Base-by-base conservation (phyloP, 2,329 filamentous ascomycete genomes). In the Diaporthe sp. region DNA sequence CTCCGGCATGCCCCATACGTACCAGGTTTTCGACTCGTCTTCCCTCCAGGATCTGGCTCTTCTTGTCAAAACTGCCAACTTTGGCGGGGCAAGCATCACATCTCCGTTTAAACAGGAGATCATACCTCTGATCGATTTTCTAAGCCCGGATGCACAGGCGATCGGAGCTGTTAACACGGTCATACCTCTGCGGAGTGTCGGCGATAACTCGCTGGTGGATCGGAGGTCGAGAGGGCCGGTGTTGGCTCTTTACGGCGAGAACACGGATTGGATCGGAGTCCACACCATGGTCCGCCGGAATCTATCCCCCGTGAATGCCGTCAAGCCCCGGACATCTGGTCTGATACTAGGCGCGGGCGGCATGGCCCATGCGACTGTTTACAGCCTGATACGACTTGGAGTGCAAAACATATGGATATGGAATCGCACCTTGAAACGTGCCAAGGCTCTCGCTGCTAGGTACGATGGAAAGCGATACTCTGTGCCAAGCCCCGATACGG, bases 251-350 rank as follows among this genome's bases (percentile, higher is more conserved):
- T 91, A 92, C 76, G 92, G 91, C 10, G 91, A 93, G 72, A 93
- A 93, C 75, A 93, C 91, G 0, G 91, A 93, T 81, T 93, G 91
- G 88, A 91, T 92, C 31, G 91, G 91, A 2, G 90, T 93, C 28
- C 85, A 90, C 74, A 90, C 89, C 22, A 92, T 90, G 78, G 87
- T 93, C 57, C 86, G 88, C 17, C 86, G 90, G 53, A 90, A 90
- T 22, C 83, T 92, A 1, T 92, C 91, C 4, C 91, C 91, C 8
- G 88, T 90, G 3, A 89, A 89, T 76, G 86, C 85, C 2, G 83
- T 88, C 6, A 86, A 86, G 3, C 83, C 84, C 1, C 4, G 87
- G 83, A 79, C 76, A 2, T 78, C 74, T 6, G 77, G 70, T 1
- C 82, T 89, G 10, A 85, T 89, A 22, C 85, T 89, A 44, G 88